Conservation (phyloP, 257 asterid genomes). For the Jacaranda copaia region DNA sequence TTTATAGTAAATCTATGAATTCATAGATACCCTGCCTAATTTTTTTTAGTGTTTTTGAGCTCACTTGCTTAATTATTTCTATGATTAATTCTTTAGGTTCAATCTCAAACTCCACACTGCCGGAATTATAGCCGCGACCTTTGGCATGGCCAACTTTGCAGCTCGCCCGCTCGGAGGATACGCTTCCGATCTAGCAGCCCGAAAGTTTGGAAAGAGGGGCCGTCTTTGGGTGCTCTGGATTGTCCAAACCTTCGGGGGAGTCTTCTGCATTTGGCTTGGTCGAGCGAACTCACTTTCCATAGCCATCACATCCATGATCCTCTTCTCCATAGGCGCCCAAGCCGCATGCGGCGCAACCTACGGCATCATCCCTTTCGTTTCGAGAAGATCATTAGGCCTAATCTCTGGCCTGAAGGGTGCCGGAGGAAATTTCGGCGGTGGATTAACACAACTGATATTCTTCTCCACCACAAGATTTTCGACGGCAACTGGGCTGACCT, state of each 20-base stretch:
- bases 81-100: conserved; percentile 27
- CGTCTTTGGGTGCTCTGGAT: conserved; percentile 47
- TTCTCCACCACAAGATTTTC: conserved; percentile 53
- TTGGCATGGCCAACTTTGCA: conserved; percentile 52
- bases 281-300: conserved; percentile 35
- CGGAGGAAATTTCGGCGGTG: conserved; percentile 61
- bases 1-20: too few species aligned
- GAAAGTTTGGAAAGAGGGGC: conserved; percentile 52
- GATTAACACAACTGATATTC: conserved; percentile 46
- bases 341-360: conserved; percentile 55
- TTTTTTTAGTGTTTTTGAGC: too few species aligned
- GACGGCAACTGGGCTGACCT: conserved; percentile 48
- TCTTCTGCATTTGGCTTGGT: conserved; percentile 50
- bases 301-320: conserved; percentile 46
- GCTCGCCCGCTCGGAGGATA: conserved; percentile 50
- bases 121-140: conserved; percentile 47
- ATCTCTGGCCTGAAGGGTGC: conserved; percentile 57
- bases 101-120: conserved; percentile 53
- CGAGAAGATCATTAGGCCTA: conserved; percentile 43
- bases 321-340: conserved; percentile 52
- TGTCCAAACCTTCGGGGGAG: conserved; percentile 49
- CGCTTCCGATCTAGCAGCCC: conserved; percentile 40
- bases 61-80: too few species aligned
- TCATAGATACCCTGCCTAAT: too few species aligned
- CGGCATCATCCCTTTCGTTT: conserved; percentile 54